Evolutionary conservation across 2,329 filamentous ascomycete species (phyloP), one percentile per base, ranked within the genome.

Genomic region (Colletotrichum orchidophilum): DNA sequence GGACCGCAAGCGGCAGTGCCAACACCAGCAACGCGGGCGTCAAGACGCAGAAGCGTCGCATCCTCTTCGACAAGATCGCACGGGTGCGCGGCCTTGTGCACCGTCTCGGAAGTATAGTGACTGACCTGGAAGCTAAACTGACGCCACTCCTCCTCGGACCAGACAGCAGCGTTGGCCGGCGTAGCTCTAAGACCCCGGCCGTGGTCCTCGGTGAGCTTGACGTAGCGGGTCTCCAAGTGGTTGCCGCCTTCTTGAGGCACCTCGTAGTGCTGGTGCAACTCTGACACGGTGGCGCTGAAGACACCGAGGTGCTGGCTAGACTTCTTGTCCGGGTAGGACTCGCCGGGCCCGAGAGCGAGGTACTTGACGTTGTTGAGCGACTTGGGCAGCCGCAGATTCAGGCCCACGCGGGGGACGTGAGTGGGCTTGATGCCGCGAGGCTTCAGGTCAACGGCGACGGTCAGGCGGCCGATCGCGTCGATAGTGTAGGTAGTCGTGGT

Each of bases 221-320:
- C 78, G 87, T 89, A 93, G 7, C 87, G 83, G 0, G 87, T 88
- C 39, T 88, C 88, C 65, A 87, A 88, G 15, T 88, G 83, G 77
- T 93, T 93, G 1, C 90, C 89, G 63, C 87, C 89, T 75, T 93
- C 91, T 77, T 94, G 91, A 0, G 91, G 91, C 26, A 90, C 89
- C 21, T 93, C 91, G 75, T 92, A 93, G 1, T 83, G 82, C 0
- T 86, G 85, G 76, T 87, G 86, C 29, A 93, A 82, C 0, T 86
- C 83, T 1, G 83, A 81, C 1, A 90, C 80, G 1, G 77, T 78
- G 1, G 75, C 77, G 0, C 76, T 77, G 78, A 83, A 89, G 50
- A 88, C 81, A 1, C 87, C 90, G 0, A 90, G 76, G 2, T 80
- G 81, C 74, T 91, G 89, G 1, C 88, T 84, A 3, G 82, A 75